Base-by-base conservation (phyloP, 2,329 filamentous ascomycete genomes). In the Aspergillus proliferans region DNA sequence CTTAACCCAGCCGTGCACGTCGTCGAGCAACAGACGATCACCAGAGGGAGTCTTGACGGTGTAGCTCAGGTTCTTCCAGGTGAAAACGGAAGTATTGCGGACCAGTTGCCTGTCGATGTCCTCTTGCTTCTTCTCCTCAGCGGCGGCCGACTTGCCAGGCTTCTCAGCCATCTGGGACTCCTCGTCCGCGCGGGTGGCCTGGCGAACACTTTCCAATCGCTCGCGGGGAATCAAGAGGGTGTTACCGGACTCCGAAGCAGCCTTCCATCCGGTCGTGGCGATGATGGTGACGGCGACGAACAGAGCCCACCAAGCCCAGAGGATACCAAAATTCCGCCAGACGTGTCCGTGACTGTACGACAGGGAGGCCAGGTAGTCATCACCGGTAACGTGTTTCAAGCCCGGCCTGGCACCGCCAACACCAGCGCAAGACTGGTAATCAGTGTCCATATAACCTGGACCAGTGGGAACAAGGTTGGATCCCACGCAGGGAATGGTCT, bases 1-100 rank as follows among this genome's bases (percentile, higher is more conserved):
- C 60, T 88, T 89, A 2, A 84, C 86, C 62, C 87, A 91, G 0
- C 88, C 88, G 50, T 78, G 82, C 42, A 91, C 80, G 12, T 84
- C 76, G 58, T 86, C 82, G 24, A 87, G 71, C 1, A 87, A 72
- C 56, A 80, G 71, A 9, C 78, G 76, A 46, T 71, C 67, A 3
- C 80, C 80, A 1, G 69, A 65, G 0, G 78, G 74, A 0, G 79
- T 83, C 55, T 82, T 78, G 51, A 90, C 85, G 0, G 81, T 86
- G 60, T 88, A 89, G 1, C 73, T 77, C 18, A 90, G 77, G 50
- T 87, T 78, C 61, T 85, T 85, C 84, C 86, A 90, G 1, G 86
- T 89, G 57, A 88, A 87, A 0, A 86, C 74, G 0, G 81, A 84
- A 0, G 79, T 84, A 63, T 87, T 86, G 22, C 77, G 77, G 26